Conservation (phyloP, 1,139 yeast species). For the Kurtzmaniella quercitrusa region DNA sequence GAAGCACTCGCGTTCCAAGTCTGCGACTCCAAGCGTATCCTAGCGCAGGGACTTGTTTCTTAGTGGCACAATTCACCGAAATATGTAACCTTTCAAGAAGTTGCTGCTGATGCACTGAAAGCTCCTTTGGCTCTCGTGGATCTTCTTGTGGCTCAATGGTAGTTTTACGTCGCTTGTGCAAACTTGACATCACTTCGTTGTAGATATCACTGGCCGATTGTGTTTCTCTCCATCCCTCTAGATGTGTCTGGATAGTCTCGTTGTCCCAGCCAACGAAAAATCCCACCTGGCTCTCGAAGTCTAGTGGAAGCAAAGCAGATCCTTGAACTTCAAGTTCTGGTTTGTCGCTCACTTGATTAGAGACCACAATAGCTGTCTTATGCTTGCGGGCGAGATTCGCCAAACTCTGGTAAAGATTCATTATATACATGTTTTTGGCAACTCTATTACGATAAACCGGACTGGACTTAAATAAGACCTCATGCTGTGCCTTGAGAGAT, state of each 20-base stretch:
- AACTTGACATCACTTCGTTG: constrained; percentile 11
- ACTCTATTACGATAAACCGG: constrained; percentile 24
- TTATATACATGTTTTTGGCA: constrained; percentile 40
- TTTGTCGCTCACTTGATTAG: constrained; percentile 78
- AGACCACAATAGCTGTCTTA: constrained; percentile 61
- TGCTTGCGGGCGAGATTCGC: constrained; percentile 44
- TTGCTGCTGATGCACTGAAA: constrained; percentile 10
- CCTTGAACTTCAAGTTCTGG: constrained; percentile 19
- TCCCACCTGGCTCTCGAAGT: constrained; percentile 66
- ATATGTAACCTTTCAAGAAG: constrained; percentile 14
- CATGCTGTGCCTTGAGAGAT: constrained; percentile 25
- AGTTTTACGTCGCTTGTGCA: constrained; percentile 3
- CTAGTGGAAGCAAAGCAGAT: constrained; percentile 35
- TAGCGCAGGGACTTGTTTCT: constrained; percentile 32
- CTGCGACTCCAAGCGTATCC: constrained; percentile 41
- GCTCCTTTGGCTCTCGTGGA: background rate
- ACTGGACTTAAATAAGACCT: constrained; percentile 24
- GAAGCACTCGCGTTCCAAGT: constrained; percentile 25
- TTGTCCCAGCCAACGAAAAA: constrained; percentile 75
- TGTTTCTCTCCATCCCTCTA: background rate
- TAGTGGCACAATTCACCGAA: constrained; percentile 14
- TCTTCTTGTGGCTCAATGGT: constrained; percentile 9
- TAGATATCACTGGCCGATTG: constrained; percentile 7
- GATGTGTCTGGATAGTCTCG: constrained; percentile 12
- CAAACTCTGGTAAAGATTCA: constrained; percentile 45